Base-by-base conservation (phyloP, 306 rosid species). In the Urtica urens region DNA sequence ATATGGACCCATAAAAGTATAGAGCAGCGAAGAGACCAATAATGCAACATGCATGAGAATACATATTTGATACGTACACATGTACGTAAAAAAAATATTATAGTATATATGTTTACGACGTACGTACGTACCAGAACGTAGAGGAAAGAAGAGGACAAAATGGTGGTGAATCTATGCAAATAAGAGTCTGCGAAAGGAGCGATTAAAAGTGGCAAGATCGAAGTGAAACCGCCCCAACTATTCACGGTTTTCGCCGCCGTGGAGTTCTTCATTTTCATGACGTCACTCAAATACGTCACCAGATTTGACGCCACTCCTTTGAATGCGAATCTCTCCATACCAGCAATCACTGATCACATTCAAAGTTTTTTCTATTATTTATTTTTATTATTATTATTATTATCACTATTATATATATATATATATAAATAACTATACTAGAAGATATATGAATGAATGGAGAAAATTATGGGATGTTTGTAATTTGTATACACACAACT, bases 271-370 rank as follows among this genome's bases (percentile, higher is more conserved):
- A 90, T 73, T 21, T 71, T 67, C 67, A 84, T 69, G 6, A 84
- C 92, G 51, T 90, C 95, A 1, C 92, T 90, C 17, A 90, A 64
- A 71, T 90, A 90, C 2, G 77, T 84, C 11, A 84, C 92, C 43
- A 81, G 51, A 65, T 90, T 90, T 1, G 94, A 84, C 10, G 95
- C 84, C 31, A 84, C 97, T 39, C 94, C 97, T 59, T 90, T 84
- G 70, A 72, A 90, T 46, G 82, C 94, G 62, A 90, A 77, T 76
- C 97, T 84, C 72, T 90, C 97, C 68, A 90, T 75, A 21, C 95
- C 95, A 66, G 92, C 76, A 45, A 84, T 64, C 55, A 66, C 95
- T 88, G 23, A n/a, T n/a, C n/a, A n/a, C n/a, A n/a, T n/a, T n/a
- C n/a, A n/a, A n/a, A n/a, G n/a, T n/a, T n/a, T n/a, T n/a, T n/a